These are phyloP conservation scores for Aspergillus jensenii DNA, from an alignment of 2,329 filamentous ascomycete species.

Conservation along the genomic window DNA sequence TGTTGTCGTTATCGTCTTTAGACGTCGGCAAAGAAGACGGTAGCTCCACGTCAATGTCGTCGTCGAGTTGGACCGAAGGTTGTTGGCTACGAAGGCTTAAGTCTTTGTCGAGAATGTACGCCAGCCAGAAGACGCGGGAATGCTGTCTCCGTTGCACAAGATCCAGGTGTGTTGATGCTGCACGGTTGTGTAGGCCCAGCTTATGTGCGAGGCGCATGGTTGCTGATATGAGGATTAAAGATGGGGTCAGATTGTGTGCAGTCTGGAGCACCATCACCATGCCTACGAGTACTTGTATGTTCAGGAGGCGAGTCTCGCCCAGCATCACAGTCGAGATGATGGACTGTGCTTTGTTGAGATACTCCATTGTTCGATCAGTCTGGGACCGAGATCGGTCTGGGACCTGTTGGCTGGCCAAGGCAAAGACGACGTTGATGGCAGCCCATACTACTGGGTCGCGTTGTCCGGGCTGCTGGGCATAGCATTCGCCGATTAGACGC, in stretches of 20 bases:
- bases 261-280: not conserved
- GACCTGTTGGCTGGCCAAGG: not conserved
- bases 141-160: not conserved
- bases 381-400: not conserved
- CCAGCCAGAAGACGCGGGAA: not conserved
- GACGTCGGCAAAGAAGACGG: not conserved
- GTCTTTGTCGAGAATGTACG: conserved; percentile 2
- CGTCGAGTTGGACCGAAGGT: not conserved
- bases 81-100: not conserved
- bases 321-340: not conserved
- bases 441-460: not conserved
- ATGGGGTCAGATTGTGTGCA: not conserved
- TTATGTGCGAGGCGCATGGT: not conserved
- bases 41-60: not conserved
- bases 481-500: not conserved
- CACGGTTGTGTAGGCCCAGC: not conserved
- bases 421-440: conserved; percentile 1
- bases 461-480: not conserved
- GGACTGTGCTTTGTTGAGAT: not conserved
- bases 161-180: not conserved
- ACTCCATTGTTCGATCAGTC: not conserved
- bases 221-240: not conserved
- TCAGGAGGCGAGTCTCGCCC: not conserved
- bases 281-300: not conserved
- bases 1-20: not conserved